Evolutionary conservation across 1,284 basidiomycete genomes (phyloP), one percentile per base, ranked within the genome.

Genomic region (Schizopora paradoxa): DNA sequence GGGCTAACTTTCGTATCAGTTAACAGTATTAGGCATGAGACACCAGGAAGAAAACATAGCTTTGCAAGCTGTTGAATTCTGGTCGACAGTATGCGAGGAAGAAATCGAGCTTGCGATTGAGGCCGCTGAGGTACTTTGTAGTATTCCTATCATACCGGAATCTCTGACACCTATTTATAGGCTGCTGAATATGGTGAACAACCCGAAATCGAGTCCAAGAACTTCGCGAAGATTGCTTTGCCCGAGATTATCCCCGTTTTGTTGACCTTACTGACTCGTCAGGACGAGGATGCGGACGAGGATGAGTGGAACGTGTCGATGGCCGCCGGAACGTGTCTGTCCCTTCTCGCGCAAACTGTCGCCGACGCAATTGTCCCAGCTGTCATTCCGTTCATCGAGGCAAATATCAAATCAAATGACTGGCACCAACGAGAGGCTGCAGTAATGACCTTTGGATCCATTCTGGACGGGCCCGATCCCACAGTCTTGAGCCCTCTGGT

Each of bases 261-360:
- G 11, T 76, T 99, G 37, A 77, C 85, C 44, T 77, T 98, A 16
- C 78, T 99, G 51, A 92, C 89, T 5, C 85, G 82, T 51, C 96
- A 99, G 66, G 91, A 95, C 58, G 96, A 98, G 62, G 93, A 98
- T 55, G 92, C 91, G 0, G 94, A 96, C 48, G 95, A 98, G 56
- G 96, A 98, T 59, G 96, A 99, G 65, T 99, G 95, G 96, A 96
- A 95, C 59, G 84, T 95, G 35, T 86, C 92, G 22, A 98, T 98
- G 92, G 91, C 96, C 14, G 93, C 92, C n/a, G 92, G 87, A 19
- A 94, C 91, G 1, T 97, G 93, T 64, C 74, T 99, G 39, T 76
- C 82, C 29, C 82, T 94, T 32, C 79, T 99, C 46, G 91, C 96
- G 0, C 85, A 86, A 55, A 90, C 93, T 29, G 92, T 98, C 11